phyloP scores from a whole-genome alignment of 2,329 filamentous ascomycete species.

The Corynespora cassiicola region DNA sequence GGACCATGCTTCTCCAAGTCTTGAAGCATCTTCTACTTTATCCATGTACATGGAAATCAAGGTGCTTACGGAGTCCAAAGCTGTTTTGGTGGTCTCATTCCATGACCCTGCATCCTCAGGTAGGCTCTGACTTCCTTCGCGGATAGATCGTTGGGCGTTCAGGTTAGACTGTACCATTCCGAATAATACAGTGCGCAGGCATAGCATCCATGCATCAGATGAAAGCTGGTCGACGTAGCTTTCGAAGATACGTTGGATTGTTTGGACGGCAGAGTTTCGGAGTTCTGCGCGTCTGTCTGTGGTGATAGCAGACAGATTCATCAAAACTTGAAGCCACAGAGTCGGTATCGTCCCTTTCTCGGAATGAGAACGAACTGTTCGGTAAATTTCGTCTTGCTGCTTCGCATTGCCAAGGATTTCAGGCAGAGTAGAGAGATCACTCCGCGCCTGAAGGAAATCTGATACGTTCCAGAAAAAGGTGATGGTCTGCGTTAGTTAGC shows the following conservation, averaged over 20 bases:
- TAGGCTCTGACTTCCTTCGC: slow-evolving; percentile 14
- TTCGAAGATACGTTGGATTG: slow-evolving; percentile 87
- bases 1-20: slow-evolving; percentile 77
- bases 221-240: slow-evolving; percentile 84
- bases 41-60: slow-evolving; percentile 80
- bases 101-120: slow-evolving; percentile 33
- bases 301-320: slow-evolving; percentile 74
- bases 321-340: slow-evolving; percentile 78
- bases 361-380: slow-evolving; percentile 65
- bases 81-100: slow-evolving; percentile 49
- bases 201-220: slow-evolving; percentile 81
- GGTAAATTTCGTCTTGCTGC: slow-evolving; percentile 60
- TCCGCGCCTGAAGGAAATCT: slow-evolving; percentile 73
- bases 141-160: slow-evolving; percentile 28
- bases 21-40: slow-evolving; percentile 68
- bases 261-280: slow-evolving; percentile 88
- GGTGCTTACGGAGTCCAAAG: slow-evolving; percentile 47
- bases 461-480: slow-evolving; percentile 97
- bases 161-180: slow-evolving; percentile 72
- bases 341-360: slow-evolving; percentile 70
- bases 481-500: slow-evolving; percentile 66
- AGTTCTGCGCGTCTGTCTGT: slow-evolving; percentile 76
- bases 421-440: slow-evolving; percentile 47
- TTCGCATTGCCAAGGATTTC: slow-evolving; percentile 17
- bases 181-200: slow-evolving; percentile 81